These are phyloP conservation scores for Starmera caribaea DNA, from an alignment of 805 yeast genomes.

Conservation along the genomic window DNA sequence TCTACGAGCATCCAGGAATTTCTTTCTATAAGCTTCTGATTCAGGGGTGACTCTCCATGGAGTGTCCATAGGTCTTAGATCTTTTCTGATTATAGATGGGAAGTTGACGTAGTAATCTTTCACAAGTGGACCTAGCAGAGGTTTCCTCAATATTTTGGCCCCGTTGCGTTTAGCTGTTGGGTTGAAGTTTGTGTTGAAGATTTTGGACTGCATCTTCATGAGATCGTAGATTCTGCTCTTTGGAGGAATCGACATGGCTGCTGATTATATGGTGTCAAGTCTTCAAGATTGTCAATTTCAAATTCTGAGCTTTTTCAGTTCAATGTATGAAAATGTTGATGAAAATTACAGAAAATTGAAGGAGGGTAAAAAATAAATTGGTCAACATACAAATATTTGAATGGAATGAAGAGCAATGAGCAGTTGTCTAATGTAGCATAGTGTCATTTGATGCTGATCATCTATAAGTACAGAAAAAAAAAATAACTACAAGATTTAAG, in stretches of 20 bases:
- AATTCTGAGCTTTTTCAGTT: no score
- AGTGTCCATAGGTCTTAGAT: conserved; percentile 43
- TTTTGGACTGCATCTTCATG: conserved; percentile 49
- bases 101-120: conserved; percentile 64
- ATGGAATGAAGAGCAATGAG: not conserved
- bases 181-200: conserved; percentile 64
- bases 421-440: not conserved
- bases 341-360: no score
- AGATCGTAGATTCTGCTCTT: conserved; percentile 43
- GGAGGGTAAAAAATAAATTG: no score
- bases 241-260: conserved; percentile 22
- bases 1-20: conserved; percentile 33
- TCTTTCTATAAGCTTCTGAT: conserved; percentile 56
- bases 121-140: conserved; percentile 65
- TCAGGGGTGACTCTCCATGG: no score
- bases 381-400: no score
- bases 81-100: conserved; percentile 26
- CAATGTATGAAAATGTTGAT: no score
- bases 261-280: not conserved
- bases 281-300: no score
- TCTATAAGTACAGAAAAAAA: no score
- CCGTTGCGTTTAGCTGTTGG: conserved; percentile 64
- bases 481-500: not conserved
- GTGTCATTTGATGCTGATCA: no score
- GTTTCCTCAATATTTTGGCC: conserved; percentile 53